Evolutionary conservation across 805 yeast species (phyloP), one percentile per base, ranked within the genome.

Genomic region (Hanseniaspora meyeri): DNA sequence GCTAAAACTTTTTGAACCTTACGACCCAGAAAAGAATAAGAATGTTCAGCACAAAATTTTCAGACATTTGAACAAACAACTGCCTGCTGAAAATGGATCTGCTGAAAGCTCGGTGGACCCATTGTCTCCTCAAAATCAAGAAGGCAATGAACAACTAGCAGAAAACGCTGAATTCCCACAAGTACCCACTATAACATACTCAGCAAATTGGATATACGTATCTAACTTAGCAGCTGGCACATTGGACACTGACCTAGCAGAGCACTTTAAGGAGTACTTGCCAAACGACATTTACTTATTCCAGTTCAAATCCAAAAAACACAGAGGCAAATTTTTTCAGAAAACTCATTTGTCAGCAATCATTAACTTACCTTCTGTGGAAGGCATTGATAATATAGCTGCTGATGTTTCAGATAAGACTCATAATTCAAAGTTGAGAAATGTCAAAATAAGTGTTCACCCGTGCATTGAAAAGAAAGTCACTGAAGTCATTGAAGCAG

Each of bases 241-340:
- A 2, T 71, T 73, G 2, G 80, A 77, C 60, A 68, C 68, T 11
- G 77, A 75, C 8, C 61, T 79, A 56, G 71, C 75, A 58, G 74
- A 67, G 16, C 74, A 67, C 61, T 77, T 78, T 58, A 64, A 68
- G 20, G 76, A 68, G 0, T 79, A 67, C 63, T 64, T 65, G 12
- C 80, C 83, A 11, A 68, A 70, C 38, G 77, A 74, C 45, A 72
- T 79, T 42, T 75, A 73, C 64, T 71, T 79, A 45, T 76, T 73
- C 62, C 75, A 72, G 62, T 71, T 71, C 42, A 70, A 68, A 48
- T 61, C 64, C 42, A 62, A 53, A 7, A 29, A 60, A 50, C 59
- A 61, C 55, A 62, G 64, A 43, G 61, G 61, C 36, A 62, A 63
- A 43, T 63, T 62, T 55, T 66, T 72, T 59, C 67, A 66, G 34